Conservation (phyloP, 768 basidiomycete species). For the Baorangia bicolor region DNA sequence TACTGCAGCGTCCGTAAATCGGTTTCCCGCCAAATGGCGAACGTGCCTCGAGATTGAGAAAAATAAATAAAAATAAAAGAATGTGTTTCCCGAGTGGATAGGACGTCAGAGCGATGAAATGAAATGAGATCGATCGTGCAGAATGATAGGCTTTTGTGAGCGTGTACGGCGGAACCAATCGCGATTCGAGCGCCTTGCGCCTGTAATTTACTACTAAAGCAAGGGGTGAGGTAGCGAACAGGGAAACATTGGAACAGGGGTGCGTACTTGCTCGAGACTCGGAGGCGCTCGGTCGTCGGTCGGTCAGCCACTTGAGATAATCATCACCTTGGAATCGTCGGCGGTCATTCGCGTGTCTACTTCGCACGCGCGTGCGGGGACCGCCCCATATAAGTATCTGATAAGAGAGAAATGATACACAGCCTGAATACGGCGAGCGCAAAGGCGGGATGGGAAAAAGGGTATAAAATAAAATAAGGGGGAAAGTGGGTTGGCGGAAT, state of each 20-base stretch:
- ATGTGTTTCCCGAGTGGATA: neutral
- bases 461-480: neutral
- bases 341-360: neutral
- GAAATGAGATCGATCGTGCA: neutral
- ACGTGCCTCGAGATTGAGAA: neutral
- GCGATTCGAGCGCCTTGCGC: too few relatives aligned
- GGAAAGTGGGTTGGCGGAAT: neutral
- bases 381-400: neutral
- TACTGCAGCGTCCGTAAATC: neutral
- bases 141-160: neutral
- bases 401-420: neutral
- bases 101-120: neutral
- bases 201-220: too few relatives aligned
- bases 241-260: too few relatives aligned
- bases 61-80: neutral
- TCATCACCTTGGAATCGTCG: neutral
- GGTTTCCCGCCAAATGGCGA: neutral
- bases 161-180: neutral
- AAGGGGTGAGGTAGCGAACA: neutral
- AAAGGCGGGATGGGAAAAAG: neutral
- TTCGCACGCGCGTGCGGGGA: neutral
- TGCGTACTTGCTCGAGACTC: neutral
- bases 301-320: neutral
- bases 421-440: neutral
- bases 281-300: neutral